Evolutionary conservation across 345 rosid species (phyloP).

Genomic region (Passiflora organensis): DNA sequence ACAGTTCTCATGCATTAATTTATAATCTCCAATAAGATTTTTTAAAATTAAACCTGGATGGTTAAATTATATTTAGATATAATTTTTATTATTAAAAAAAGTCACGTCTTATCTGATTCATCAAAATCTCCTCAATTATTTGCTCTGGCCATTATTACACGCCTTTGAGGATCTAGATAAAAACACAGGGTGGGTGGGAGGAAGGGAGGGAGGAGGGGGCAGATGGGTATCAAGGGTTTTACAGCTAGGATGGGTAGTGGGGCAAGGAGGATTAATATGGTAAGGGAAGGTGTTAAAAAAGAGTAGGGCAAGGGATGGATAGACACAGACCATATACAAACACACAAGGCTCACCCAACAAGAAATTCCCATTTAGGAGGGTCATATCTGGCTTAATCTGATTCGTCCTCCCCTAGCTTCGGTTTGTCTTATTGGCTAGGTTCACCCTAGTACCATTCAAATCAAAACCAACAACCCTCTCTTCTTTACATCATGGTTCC

Average conservation of each 20-base stretch:
- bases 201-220: no score
- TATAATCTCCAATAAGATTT: no score
- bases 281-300: not conserved
- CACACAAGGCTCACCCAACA: constrained; percentile 12
- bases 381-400: constrained; percentile 17
- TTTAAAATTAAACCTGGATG: no score
- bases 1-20: no score
- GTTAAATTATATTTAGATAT: no score
- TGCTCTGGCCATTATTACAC: constrained; percentile 3
- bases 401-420: constrained; percentile 17
- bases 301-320: not conserved
- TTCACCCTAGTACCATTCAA: constrained; percentile 13
- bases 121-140: constrained; percentile 10
- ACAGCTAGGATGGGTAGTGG: constrained; percentile 11
- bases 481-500: not conserved
- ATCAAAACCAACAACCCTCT: not conserved
- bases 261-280: not conserved
- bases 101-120: constrained; percentile 11
- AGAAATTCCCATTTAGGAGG: constrained; percentile 22
- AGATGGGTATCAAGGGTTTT: not conserved
- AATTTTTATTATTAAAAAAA: no score
- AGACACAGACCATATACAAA: not conserved
- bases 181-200: not conserved
- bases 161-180: not conserved
- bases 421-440: constrained; percentile 41